phyloP scores from a whole-genome alignment of 352 stramenopile species.

The Aphanomyces cochlioides region DNA sequence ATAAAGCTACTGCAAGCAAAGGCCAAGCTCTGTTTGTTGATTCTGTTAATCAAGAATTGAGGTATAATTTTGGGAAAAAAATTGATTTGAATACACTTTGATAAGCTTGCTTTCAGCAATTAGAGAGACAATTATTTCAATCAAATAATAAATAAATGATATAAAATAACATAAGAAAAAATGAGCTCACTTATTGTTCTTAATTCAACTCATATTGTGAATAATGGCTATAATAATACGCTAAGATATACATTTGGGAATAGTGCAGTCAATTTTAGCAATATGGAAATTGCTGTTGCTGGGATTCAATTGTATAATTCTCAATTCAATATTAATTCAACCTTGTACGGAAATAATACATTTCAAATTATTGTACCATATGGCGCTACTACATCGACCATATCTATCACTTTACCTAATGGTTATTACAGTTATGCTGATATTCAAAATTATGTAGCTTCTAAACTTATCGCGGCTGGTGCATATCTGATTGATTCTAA shows the following conservation, averaged over 20 bases:
- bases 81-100: neutral
- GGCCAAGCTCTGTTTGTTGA: slow-evolving; percentile 33
- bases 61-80: slow-evolving; percentile 17
- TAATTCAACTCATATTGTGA: slow-evolving; percentile 21
- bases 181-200: slow-evolving; percentile 7
- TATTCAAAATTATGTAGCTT: slow-evolving; percentile 32
- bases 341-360: slow-evolving; percentile 29
- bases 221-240: slow-evolving; percentile 34
- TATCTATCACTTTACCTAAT: slow-evolving; percentile 31
- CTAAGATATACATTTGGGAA: slow-evolving; percentile 24
- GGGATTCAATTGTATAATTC: slow-evolving; percentile 34
- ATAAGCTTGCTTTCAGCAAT: too few relatives aligned
- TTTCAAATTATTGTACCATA: slow-evolving; percentile 33
- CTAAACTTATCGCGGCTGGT: slow-evolving; percentile 26
- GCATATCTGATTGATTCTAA: slow-evolving; percentile 34
- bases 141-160: too few relatives aligned
- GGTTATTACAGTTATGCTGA: slow-evolving; percentile 34
- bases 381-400: slow-evolving; percentile 20
- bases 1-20: slow-evolving; percentile 35
- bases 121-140: too few relatives aligned
- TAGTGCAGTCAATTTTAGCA: slow-evolving; percentile 28
- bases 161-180: too few relatives aligned
- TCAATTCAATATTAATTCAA: slow-evolving; percentile 35
- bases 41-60: slow-evolving; percentile 21
- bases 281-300: slow-evolving; percentile 30